Evolutionary conservation across 1,139 yeast genomes (phyloP), one percentile per base, ranked within the genome.

Genomic region (Citeromyces siamensis): DNA sequence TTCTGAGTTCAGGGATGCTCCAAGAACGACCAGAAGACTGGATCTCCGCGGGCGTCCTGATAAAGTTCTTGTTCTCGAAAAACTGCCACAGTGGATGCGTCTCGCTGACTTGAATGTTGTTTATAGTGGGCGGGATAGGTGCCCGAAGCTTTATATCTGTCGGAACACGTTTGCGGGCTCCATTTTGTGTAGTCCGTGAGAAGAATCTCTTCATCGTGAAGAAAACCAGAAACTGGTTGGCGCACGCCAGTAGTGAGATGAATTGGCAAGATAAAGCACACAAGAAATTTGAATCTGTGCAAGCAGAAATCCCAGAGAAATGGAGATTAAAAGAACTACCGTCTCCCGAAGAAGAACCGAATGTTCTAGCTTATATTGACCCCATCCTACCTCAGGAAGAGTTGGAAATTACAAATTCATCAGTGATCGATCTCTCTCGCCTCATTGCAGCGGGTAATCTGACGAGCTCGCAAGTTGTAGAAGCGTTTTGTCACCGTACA

Each of bases 51-150:
- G 68, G 55, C 2, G 65, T 58, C 46, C 96, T 69, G 44, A 80
- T 60, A 45, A 76, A 74, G 47, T 68, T 62, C 42, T 71, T 66
- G 35, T 78, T 68, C 32, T 75, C 68, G 62, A 90, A 90, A 56
- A 90, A 90, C 49, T 83, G 93, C 96, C 96, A 90, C 45, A 90
- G 66, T 28, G 98, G 97, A 58, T 90, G 98, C 53, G 82, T 82
- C 10, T 81, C 93, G 17, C 77, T 70, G 20, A 83, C 84, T 44
- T 67, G 70, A 41, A 88, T 65, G 56, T 83, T 83, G 44, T 68
- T 65, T 41, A 73, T 79, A 2, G 88, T 72, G 12, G 97, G 97
- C 6, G 83, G 71, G 44, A 90, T 80, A 12, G 97, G 97, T n/a
- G 80, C 71, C 41, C 93, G 71, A 43, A 88, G 69, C 47, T 66